Evolutionary conservation across 2,329 filamentous ascomycete species (phyloP), one percentile per base, ranked within the genome.

Genomic region (Aspergillus intermedius): DNA sequence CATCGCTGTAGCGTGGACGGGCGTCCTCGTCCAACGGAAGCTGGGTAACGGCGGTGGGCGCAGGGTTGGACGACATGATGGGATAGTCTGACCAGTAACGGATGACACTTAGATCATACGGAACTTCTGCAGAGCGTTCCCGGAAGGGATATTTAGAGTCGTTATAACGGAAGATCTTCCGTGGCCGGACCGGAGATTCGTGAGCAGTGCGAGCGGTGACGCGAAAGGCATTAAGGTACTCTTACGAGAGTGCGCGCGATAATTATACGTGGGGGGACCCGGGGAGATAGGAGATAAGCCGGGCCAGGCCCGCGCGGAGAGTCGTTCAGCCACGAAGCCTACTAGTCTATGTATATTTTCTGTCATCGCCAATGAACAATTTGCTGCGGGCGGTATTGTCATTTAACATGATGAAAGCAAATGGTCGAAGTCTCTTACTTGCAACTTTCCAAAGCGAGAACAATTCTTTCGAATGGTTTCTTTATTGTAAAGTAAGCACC

Each of bases 21-120:
- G 47, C 39, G 42, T 34, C 43, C 25, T 48, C 46, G 42, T 13
- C 43, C 21, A 51, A 21, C 25, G 42, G 46, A 30, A 51, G 22
- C 46, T 51, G 49, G 28, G 46, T 47, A 39, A 51, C n/a, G 46
- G 30, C 46, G 21, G 48, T 40, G 28, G 57, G 44, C 30, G 22
- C 1, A 48, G 37, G 4, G 37, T 41, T 41, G 37, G 13, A 66
- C 68, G 37, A 41, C 37, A 41, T 41, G 37, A 17, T 17, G 37
- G 37, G 37, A 17, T 41, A 41, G 37, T 41, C 8, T 3, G 37
- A 8, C 37, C n/a, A n/a, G n/a, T n/a, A n/a, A n/a, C n/a, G n/a
- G n/a, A n/a, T 9, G 17, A 8, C 17, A 41, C 37, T 41, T 21
- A 4, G 37, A 41, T 41, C 17, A 5, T 41, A 15, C 13, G 37